Evolutionary conservation across 1,284 basidiomycete species (phyloP).

Genomic region (Entoloma clypeatum): DNA sequence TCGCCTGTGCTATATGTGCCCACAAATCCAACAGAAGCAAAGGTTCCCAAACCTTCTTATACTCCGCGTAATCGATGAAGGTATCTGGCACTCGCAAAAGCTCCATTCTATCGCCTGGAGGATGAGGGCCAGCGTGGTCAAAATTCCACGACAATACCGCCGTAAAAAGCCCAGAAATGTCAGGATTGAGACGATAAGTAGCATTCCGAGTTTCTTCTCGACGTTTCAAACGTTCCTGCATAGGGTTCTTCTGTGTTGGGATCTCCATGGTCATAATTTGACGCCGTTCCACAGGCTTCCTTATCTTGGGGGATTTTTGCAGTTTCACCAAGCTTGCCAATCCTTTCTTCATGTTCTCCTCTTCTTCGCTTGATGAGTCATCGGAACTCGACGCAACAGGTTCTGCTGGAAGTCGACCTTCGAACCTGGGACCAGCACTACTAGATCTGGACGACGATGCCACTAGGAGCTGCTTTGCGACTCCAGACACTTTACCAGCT

Average conservation of each 20-base stretch:
- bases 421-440: constrained; percentile 25
- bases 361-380: constrained; percentile 25
- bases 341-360: constrained; percentile 46
- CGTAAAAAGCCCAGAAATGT: constrained; percentile 77
- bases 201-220: constrained; percentile 62
- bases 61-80: constrained; percentile 69
- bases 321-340: constrained; percentile 61
- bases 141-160: constrained; percentile 89
- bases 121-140: constrained; percentile 58
- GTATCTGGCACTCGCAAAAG: constrained; percentile 54
- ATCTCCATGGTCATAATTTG: constrained; percentile 71
- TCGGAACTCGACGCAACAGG: constrained; percentile 22
- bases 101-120: constrained; percentile 43
- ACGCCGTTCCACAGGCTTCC: constrained; percentile 56
- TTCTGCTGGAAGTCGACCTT: constrained; percentile 16
- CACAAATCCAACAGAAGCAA: constrained; percentile 91
- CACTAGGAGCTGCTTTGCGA: constrained; percentile 10
- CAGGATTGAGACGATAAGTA: constrained; percentile 75
- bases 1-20: constrained; percentile 81
- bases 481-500: constrained; percentile 14
- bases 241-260: constrained; percentile 41
- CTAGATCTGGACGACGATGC: constrained; percentile 3
- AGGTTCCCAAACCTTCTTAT: constrained; percentile 78
- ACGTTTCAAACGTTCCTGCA: constrained; percentile 47
- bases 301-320: constrained; percentile 58